phyloP scores from a whole-genome alignment of 306 rosid genomes.

The Vigna angularis region DNA sequence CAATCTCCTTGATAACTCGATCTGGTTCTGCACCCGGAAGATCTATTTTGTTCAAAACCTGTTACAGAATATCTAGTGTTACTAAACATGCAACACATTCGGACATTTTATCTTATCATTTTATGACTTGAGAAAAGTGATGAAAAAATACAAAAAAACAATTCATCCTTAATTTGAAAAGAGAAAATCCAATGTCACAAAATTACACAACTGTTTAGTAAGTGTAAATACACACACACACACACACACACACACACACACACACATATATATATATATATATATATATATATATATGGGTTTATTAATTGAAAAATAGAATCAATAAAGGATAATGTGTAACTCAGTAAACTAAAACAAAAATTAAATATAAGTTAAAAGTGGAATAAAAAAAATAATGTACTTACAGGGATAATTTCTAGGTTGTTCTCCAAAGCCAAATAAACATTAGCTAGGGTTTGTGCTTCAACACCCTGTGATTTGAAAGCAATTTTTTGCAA shows the following conservation, averaged over 20 bases:
- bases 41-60: constrained; percentile 95
- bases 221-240: not conserved
- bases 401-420: constrained; percentile 87
- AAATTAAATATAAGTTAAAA: constrained; percentile 2
- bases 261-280: too few relatives aligned
- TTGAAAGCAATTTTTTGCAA: constrained; percentile 30
- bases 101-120: constrained; percentile 23
- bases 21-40: constrained; percentile 98
- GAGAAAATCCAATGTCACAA: constrained; percentile 6
- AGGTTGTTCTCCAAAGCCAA: constrained; percentile 87
- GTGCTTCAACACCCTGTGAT: constrained; percentile 92
- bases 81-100: constrained; percentile 5
- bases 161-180: constrained; percentile 37
- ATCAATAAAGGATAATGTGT: constrained; percentile 26
- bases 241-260: too few relatives aligned
- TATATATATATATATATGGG: not conserved
- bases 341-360: constrained; percentile 14
- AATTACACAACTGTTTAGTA: constrained; percentile 9
- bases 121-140: constrained; percentile 19
- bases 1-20: constrained; percentile 81
- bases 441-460: constrained; percentile 93
- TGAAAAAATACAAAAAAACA: not conserved
- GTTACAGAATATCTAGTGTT: constrained; percentile 43
- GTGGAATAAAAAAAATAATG: constrained; percentile 28
- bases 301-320: constrained; percentile 19